These are phyloP conservation scores for Ophiostoma pallidulum DNA, from an alignment of 2,329 filamentous ascomycete genomes.

Conservation along the genomic window DNA sequence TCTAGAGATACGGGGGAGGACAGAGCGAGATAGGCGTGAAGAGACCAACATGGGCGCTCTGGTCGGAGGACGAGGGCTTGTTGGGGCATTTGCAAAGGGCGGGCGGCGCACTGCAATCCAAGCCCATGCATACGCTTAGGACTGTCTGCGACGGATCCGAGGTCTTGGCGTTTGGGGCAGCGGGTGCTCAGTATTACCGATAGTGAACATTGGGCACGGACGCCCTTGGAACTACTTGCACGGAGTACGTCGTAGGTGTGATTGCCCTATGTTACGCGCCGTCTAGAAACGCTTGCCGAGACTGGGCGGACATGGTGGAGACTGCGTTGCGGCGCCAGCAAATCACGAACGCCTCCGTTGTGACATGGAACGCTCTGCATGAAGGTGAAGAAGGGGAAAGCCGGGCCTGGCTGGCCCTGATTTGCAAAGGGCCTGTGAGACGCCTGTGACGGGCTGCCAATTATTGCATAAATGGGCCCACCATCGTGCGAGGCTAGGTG, in stretches of 20 bases:
- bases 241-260: too few relatives aligned
- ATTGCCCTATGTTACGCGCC: constrained; percentile 29
- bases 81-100: too few relatives aligned
- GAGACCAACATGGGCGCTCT: too few relatives aligned
- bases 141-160: constrained; percentile 3
- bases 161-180: constrained; percentile 9
- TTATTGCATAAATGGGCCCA: constrained; percentile 19
- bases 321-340: constrained; percentile 23
- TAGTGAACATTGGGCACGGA: too few relatives aligned
- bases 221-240: too few relatives aligned
- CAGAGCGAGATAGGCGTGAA: too few relatives aligned
- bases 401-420: constrained; percentile 26
- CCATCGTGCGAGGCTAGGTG: constrained; percentile 1
- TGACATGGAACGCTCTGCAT: constrained; percentile 34
- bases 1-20: too few relatives aligned
- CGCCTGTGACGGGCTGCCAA: constrained; percentile 20
- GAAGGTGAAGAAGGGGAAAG: constrained; percentile 18
- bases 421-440: constrained; percentile 21
- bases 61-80: too few relatives aligned
- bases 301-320: constrained; percentile 13
- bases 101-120: too few relatives aligned
- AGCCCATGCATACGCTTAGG: too few relatives aligned
- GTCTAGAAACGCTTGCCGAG: constrained; percentile 29
- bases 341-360: constrained; percentile 28
- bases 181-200: too few relatives aligned